These are phyloP conservation scores for Lachnellula hyalina DNA, from an alignment of 2,329 filamentous ascomycete species.

Conservation along the genomic window DNA sequence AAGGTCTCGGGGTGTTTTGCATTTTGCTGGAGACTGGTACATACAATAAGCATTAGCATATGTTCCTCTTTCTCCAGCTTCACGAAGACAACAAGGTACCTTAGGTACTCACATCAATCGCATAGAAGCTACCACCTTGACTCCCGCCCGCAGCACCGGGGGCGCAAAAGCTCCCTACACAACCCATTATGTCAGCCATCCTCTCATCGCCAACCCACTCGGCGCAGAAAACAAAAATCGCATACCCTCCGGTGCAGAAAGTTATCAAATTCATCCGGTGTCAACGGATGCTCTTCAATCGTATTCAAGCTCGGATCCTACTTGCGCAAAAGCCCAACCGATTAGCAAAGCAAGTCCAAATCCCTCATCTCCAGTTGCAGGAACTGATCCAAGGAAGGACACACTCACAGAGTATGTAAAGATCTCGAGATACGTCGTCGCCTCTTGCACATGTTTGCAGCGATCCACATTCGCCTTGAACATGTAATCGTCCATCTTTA, in stretches of 20 bases:
- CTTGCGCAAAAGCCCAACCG: not conserved
- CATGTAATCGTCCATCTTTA: conserved; percentile 32
- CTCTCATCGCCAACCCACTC: too few relatives aligned
- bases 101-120: conserved; percentile 19
- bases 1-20: conserved; percentile 55
- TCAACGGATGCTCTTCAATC: conserved; percentile 29
- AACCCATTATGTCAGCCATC: not conserved
- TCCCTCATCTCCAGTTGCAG: not conserved
- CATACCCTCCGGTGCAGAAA: conserved; percentile 28
- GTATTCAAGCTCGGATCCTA: conserved; percentile 27
- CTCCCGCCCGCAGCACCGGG: conserved; percentile 1
- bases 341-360: too few relatives aligned
- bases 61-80: not conserved
- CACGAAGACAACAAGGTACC: not conserved
- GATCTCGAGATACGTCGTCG: conserved; percentile 30
- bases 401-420: conserved; percentile 21
- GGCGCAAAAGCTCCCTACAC: conserved; percentile 15
- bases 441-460: conserved; percentile 24
- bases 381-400: not conserved
- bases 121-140: conserved; percentile 1
- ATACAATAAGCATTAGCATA: not conserved
- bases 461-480: conserved; percentile 28
- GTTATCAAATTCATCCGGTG: conserved; percentile 30
- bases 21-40: conserved; percentile 29
- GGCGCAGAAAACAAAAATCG: not conserved